Base-by-base conservation (phyloP, 768 basidiomycete genomes). In the Artomyces pyxidatus region DNA sequence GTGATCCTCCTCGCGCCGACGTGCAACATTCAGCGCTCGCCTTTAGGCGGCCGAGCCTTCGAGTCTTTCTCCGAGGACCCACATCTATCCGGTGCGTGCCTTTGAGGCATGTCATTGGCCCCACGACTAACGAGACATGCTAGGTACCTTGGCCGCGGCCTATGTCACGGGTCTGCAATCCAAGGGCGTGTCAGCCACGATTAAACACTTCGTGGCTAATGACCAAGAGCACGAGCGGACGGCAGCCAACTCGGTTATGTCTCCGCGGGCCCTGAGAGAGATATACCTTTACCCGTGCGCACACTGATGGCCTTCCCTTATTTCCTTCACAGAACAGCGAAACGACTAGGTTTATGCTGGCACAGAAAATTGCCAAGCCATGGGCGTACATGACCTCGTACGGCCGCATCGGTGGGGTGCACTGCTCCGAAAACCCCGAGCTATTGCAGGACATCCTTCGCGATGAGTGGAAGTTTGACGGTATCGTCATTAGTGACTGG, bases 51-150 rank as follows among this genome's bases (percentile, higher is more conserved):
- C 6, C 67, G 79, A 30, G 70, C 76, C 1, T 88, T 86, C 58
- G 85, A 86, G 61, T 82, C 80, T 1, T 85, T 83, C 63, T 81
- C 80, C 3, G 83, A 85, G 59, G 83, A 85, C 61, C 82, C 83
- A 25, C 71, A 78, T 58, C 66, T 84, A 9, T 84, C 80, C 27
- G 83, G 79, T 75, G 58, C 22, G 48, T 45, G 10, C 29, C 23
- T 39, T 21, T 22, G 9, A 27, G 22, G 12, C n/a, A 28, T n/a
- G 19, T 40, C 17, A 9, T 3, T 21, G 8, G 8, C 19, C 10
- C 17, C 14, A 17, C 4, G 29, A 5, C 32, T 29, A 21, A 10
- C 25, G 21, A 26, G 27, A 30, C 35, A 49, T 60, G 27, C 54
- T 56, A 76, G 83, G 79, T 16, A 74, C 67, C 10, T 65, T 85